phyloP scores from a whole-genome alignment of 2,329 filamentous ascomycete genomes.

The Aspergillus chevalieri region DNA sequence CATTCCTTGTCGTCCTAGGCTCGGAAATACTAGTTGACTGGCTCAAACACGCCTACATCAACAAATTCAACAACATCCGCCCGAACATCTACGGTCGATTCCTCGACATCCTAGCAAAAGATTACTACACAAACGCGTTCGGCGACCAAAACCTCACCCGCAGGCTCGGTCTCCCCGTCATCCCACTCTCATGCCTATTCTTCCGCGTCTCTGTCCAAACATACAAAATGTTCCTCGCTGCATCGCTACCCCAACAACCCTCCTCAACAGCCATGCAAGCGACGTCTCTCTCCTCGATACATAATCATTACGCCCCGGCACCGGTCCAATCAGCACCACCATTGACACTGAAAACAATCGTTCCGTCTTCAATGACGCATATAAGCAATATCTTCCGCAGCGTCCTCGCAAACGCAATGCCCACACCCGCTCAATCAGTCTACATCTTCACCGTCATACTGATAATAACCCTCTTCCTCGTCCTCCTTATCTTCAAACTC shows the following conservation, averaged over 20 bases:
- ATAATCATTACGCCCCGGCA: conserved; percentile 50
- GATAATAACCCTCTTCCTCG: conserved; percentile 76
- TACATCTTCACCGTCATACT: conserved; percentile 64
- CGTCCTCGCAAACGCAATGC: conserved; percentile 37
- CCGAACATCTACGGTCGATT: conserved; percentile 84
- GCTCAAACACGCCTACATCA: conserved; percentile 96
- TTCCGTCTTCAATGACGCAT: conserved; percentile 49
- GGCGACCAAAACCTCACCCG: conserved; percentile 83
- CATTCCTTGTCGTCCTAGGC: conserved; percentile 87
- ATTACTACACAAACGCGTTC: conserved; percentile 97
- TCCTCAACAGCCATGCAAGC: conserved; percentile 29
- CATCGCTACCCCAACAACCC: conserved; percentile 70
- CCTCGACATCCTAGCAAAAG: conserved; percentile 89
- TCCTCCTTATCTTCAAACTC: conserved; percentile 77
- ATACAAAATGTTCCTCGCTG: conserved; percentile 95
- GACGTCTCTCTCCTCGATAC: conserved; percentile 39
- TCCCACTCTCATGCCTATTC: conserved; percentile 88
- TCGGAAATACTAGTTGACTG: conserved; percentile 96
- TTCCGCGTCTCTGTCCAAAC: conserved; percentile 92
- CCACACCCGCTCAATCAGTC: conserved; percentile 35
- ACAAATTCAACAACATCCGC: conserved; percentile 96
- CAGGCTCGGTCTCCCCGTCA: conserved; percentile 80
- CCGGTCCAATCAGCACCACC: conserved; percentile 61
- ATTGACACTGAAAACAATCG: conserved; percentile 50
- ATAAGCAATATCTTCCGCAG: conserved; percentile 34